A percentile compares a stretch with the other conserved stretches of the same genome.
These are phyloP conservation scores for Diutina ranongensis DNA, from an alignment of 1,139 yeast species.

Conservation along the genomic window DNA sequence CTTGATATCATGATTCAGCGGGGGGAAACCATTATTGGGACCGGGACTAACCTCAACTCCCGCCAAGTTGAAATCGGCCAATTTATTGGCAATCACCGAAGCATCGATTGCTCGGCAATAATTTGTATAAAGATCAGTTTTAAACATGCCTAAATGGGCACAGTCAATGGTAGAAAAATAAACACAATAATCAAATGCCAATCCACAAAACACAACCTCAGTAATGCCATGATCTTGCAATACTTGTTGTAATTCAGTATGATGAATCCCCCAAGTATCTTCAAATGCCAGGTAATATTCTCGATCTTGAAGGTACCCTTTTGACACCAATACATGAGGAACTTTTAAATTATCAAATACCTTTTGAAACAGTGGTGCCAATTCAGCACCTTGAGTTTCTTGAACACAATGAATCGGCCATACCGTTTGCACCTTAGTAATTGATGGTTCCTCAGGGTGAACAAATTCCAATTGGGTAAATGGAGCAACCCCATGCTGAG, in stretches of 20 bases:
- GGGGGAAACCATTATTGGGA: neutral
- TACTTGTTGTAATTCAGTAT: conserved; percentile 49
- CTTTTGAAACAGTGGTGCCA: conserved; percentile 35
- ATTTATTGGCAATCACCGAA: too few species aligned
- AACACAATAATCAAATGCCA: conserved; percentile 85
- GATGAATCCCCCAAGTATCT: conserved; percentile 65
- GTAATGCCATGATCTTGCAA: conserved; percentile 36
- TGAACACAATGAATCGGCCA: conserved; percentile 96
- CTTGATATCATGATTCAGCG: neutral
- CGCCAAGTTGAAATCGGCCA: neutral
- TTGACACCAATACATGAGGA: conserved; percentile 39
- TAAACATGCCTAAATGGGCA: neutral
- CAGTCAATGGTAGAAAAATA: conserved; percentile 64
- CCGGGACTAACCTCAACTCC: neutral
- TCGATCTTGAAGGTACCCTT: conserved; percentile 60
- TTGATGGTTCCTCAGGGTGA: conserved; percentile 33
- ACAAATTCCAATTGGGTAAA: conserved; percentile 37
- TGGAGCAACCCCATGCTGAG: conserved; percentile 46
- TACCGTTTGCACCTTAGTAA: conserved; percentile 29
- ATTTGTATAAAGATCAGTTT: neutral
- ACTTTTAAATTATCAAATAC: conserved; percentile 11
- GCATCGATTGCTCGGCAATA: neutral
- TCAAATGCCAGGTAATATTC: conserved; percentile 87
- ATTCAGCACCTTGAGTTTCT: conserved; percentile 49
- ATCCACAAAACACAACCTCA: conserved; percentile 64